phyloP scores from a whole-genome alignment of 257 asterid genomes.

The Solanum habrochaites region DNA sequence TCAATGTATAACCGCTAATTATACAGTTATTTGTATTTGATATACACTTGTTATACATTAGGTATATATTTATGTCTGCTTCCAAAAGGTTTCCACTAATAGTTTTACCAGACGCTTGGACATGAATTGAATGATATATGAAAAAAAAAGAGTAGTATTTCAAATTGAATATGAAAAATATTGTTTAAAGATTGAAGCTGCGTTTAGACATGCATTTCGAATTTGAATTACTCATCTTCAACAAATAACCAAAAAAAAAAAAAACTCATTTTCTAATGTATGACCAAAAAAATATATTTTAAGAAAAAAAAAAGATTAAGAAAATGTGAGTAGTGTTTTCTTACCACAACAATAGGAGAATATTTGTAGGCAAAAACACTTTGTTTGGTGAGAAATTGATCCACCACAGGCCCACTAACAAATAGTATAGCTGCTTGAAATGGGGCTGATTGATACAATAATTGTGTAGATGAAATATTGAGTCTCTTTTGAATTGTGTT shows the following conservation, averaged over 20 bases:
- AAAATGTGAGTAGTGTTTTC: neutral
- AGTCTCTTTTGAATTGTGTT: slow-evolving; percentile 86
- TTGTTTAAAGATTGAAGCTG: neutral
- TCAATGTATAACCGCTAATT: neutral
- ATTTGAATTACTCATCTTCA: neutral
- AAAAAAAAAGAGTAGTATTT: neutral
- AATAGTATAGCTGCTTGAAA: slow-evolving; percentile 79
- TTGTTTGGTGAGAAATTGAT: slow-evolving; percentile 57
- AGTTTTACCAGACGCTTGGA: neutral
- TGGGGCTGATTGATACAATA: slow-evolving; percentile 86
- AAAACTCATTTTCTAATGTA: neutral
- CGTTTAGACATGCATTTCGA: neutral
- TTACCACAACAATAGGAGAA: slow-evolving; percentile 58
- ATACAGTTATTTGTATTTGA: neutral
- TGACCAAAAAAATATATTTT: neutral
- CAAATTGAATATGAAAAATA: neutral
- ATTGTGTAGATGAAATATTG: slow-evolving; percentile 71
- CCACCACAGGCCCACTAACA: slow-evolving; percentile 61
- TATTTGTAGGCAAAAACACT: slow-evolving; percentile 66
- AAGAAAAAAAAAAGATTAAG: too few relatives aligned
- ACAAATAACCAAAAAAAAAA: neutral
- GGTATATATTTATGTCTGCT: neutral
- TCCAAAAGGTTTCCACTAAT: neutral
- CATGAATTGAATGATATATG: neutral
- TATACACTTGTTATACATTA: neutral